Conservation (phyloP, 805 yeast species). For the Citeromyces nyonsensis region DNA sequence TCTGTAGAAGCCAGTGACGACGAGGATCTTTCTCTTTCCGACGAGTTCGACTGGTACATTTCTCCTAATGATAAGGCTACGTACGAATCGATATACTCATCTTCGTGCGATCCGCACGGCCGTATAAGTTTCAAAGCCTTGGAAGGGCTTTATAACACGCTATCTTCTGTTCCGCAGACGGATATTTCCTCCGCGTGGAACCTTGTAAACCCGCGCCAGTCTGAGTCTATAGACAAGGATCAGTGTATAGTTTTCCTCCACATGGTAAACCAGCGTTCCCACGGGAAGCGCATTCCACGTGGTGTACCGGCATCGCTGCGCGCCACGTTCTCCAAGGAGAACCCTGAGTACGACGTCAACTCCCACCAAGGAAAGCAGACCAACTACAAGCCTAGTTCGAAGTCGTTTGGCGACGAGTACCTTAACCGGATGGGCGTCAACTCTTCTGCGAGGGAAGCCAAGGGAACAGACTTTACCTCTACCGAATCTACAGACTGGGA, state of each 20-base stretch:
- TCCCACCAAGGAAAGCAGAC: slow-evolving; percentile 28
- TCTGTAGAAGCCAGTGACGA: slow-evolving; percentile 43
- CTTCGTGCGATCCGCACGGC: slow-evolving; percentile 67
- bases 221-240: slow-evolving; percentile 83
- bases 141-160: slow-evolving; percentile 49
- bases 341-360: slow-evolving; percentile 53
- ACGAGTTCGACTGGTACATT: slow-evolving; percentile 91
- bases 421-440: slow-evolving; percentile 40
- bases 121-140: slow-evolving; percentile 64
- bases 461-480: slow-evolving; percentile 59
- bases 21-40: slow-evolving; percentile 42
- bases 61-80: slow-evolving; percentile 72
- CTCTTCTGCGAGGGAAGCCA: slow-evolving; percentile 12
- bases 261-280: slow-evolving; percentile 74
- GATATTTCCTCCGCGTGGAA: slow-evolving; percentile 91
- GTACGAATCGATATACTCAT: slow-evolving; percentile 65
- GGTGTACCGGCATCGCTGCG: slow-evolving; percentile 89
- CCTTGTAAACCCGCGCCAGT: slow-evolving; percentile 79
- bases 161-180: slow-evolving; percentile 61
- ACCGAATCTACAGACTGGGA: slow-evolving; percentile 87
- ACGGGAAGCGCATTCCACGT: slow-evolving; percentile 71
- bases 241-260: slow-evolving; percentile 84
- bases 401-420: slow-evolving; percentile 37
- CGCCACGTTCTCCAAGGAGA: slow-evolving; percentile 81
- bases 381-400: slow-evolving; percentile 7